phyloP scores from a whole-genome alignment of 2,329 filamentous ascomycete genomes.

The Fusarium cicatricum region DNA sequence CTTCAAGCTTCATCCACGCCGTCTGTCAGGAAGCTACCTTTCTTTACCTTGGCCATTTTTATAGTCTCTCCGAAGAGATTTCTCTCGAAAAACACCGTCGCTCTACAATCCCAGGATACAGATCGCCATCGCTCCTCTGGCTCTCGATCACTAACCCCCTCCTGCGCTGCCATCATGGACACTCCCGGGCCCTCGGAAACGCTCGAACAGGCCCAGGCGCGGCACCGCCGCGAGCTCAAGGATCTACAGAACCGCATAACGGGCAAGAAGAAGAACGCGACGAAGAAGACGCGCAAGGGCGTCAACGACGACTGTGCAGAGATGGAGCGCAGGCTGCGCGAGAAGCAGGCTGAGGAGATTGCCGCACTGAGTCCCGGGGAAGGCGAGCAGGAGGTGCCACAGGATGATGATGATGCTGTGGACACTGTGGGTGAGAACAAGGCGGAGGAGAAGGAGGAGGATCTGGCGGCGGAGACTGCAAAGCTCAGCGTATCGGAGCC shows the following conservation, averaged over 20 bases:
- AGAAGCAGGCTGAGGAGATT: conserved; percentile 71
- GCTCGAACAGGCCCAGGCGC: conserved; percentile 79
- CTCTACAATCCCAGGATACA: no score
- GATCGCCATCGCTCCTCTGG: not conserved
- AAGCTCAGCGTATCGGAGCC: conserved; percentile 34
- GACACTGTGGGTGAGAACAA: conserved; percentile 4
- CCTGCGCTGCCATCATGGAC: conserved; percentile 38
- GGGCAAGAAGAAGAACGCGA: conserved; percentile 96
- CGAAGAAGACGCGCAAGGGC: conserved; percentile 82
- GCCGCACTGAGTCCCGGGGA: conserved; percentile 49
- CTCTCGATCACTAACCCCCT: not conserved
- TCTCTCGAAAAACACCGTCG: not conserved
- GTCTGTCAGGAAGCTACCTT: not conserved
- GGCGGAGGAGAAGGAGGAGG: conserved; percentile 13
- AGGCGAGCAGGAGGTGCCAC: conserved; percentile 28
- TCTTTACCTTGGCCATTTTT: not conserved
- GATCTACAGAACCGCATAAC: conserved; percentile 87
- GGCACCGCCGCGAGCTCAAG: conserved; percentile 87
- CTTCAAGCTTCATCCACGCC: conserved; percentile 7
- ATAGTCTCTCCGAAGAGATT: not conserved
- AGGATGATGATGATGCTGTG: conserved; percentile 28
- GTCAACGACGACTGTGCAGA: conserved; percentile 79
- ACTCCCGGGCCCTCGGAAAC: conserved; percentile 49
- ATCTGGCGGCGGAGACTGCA: conserved; percentile 30
- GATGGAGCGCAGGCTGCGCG: conserved; percentile 71